phyloP scores from a whole-genome alignment of 176 grass and related monocot species.

The Hordeum vulgare region DNA sequence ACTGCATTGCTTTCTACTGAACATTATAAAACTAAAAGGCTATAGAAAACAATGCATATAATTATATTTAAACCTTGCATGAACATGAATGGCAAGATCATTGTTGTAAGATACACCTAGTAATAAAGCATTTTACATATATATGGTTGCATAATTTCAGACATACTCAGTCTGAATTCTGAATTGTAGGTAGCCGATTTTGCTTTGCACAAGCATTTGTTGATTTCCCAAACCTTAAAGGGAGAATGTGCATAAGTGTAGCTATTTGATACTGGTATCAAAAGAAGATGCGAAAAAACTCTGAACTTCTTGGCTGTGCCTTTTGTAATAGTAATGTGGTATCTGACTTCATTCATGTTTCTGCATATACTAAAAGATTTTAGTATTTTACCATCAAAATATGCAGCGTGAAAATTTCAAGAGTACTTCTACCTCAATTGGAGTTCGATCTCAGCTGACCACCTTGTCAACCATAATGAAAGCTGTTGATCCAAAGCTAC shows the following conservation, averaged over 20 bases:
- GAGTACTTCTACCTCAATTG: constrained; percentile 82
- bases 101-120: not conserved
- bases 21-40: not conserved
- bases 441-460: constrained; percentile 82
- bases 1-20: not conserved
- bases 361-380: constrained; percentile 8
- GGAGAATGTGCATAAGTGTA: not conserved
- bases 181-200: not conserved
- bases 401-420: constrained; percentile 84
- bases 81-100: not conserved
- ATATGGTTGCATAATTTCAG: not conserved
- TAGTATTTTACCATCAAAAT: constrained; percentile 26
- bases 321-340: not conserved
- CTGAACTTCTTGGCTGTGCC: not conserved
- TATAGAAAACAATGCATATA: not conserved
- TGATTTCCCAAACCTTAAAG: not conserved
- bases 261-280: not conserved
- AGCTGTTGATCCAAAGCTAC: constrained; percentile 83
- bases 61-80: not conserved
- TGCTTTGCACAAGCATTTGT: not conserved
- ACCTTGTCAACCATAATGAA: constrained; percentile 75
- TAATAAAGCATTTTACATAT: not conserved
- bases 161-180: not conserved
- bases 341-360: constrained; percentile 17
- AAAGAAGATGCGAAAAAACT: not conserved